Conservation (phyloP, 495 filamentous ascomycete genomes). For the Amniculicola lignicola region DNA sequence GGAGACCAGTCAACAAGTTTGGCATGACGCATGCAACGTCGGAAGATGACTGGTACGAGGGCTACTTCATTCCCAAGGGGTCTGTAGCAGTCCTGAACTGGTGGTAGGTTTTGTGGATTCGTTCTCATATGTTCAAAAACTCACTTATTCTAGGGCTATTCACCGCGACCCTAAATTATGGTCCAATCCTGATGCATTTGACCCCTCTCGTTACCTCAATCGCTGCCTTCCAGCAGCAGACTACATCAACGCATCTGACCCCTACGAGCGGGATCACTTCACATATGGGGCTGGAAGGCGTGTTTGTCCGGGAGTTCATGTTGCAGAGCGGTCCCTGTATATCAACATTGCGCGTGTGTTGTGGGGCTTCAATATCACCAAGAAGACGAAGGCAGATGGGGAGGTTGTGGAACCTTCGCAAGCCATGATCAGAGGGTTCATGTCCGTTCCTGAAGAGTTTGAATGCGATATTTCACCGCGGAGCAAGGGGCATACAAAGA, state of each 20-base stretch:
- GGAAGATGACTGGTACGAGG: conserved; percentile 35
- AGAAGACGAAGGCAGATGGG: conserved; percentile 23
- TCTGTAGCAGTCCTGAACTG: conserved; percentile 25
- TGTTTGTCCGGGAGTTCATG: conserved; percentile 30
- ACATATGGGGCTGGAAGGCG: conserved; percentile 30
- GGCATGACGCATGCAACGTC: conserved; percentile 29
- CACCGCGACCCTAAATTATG: conserved; percentile 29
- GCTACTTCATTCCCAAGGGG: conserved; percentile 34
- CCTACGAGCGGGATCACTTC: conserved; percentile 32
- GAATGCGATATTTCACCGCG: conserved; percentile 40
- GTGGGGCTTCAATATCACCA: conserved; percentile 32
- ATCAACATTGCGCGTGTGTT: conserved; percentile 28
- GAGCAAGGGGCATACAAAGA: conserved; percentile 36
- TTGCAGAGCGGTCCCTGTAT: conserved; percentile 31
- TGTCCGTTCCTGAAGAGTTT: conserved; percentile 41
- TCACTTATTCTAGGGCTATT: conserved; percentile 20
- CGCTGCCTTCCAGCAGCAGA: conserved; percentile 15
- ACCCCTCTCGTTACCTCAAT: conserved; percentile 29
- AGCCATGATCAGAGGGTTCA: conserved; percentile 39
- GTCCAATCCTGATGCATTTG: conserved; percentile 24
- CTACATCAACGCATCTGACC: conserved; percentile 25
- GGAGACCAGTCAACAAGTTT: conserved; percentile 34
- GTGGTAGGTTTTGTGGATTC: conserved; percentile 21
- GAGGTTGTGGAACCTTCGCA: conserved; percentile 27
- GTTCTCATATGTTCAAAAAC: background rate